These are phyloP conservation scores for Ettlia oleoabundans DNA, from an alignment of 139 green algal species.

Conservation along the genomic window DNA sequence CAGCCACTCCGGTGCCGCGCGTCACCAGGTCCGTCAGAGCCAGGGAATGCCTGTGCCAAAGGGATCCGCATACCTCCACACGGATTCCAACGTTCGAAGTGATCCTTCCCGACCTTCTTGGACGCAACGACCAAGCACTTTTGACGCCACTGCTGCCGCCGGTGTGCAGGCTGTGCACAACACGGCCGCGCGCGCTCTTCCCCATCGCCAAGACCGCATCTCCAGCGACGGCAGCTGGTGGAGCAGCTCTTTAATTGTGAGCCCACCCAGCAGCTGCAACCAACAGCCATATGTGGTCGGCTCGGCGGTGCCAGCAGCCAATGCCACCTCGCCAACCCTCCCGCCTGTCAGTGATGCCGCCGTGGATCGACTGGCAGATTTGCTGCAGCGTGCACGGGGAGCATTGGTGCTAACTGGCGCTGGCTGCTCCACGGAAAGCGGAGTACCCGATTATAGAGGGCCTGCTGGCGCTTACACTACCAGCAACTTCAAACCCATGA, in stretches of 20 bases:
- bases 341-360: slow-evolving; percentile 43
- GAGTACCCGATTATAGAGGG: slow-evolving; percentile 93
- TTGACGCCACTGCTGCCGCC: neutral
- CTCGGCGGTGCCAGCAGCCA: neutral
- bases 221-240: slow-evolving; percentile 4
- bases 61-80: too few species aligned
- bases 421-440: slow-evolving; percentile 71
- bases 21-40: too few species aligned
- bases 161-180: neutral
- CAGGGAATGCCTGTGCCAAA: too few species aligned
- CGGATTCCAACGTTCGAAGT: too few species aligned
- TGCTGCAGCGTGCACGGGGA: slow-evolving; percentile 29
- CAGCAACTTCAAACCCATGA: slow-evolving; percentile 75
- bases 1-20: too few species aligned
- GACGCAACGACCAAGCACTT: too few species aligned
- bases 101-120: too few species aligned
- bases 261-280: neutral
- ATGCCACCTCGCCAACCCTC: slow-evolving; percentile 32
- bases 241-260: neutral
- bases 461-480: slow-evolving; percentile 86
- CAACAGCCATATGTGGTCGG: slow-evolving; percentile 29
- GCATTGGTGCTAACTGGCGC: slow-evolving; percentile 61
- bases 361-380: slow-evolving; percentile 59
- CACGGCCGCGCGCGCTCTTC: neutral
- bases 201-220: slow-evolving; percentile 10